Percentiles rank a stretch among this genome's conserved stretches.
Evolutionary conservation across 805 yeast genomes (phyloP).

Genomic region (Metschnikowia matae): DNA sequence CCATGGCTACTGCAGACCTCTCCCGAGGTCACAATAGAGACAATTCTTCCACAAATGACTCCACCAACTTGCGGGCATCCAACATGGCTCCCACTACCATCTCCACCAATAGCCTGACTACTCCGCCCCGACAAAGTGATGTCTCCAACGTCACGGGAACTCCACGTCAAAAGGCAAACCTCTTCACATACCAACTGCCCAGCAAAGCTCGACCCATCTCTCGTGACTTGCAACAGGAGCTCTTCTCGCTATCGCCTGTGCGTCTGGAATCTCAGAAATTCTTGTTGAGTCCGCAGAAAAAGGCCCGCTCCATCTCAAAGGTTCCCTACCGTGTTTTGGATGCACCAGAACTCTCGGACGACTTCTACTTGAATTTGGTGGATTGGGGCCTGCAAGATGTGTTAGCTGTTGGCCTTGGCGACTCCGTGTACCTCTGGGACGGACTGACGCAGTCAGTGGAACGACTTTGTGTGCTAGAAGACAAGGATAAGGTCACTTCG

Average conservation of each 20-base stretch:
- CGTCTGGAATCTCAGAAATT: conserved; percentile 81
- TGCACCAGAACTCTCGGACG: conserved; percentile 94
- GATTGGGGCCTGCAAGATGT: conserved; percentile 94
- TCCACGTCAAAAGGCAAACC: conserved; percentile 49
- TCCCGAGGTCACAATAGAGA: conserved; percentile 11
- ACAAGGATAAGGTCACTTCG: conserved; percentile 71
- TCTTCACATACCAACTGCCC: conserved; percentile 75
- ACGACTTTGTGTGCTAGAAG: conserved; percentile 69
- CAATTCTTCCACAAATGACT: conserved; percentile 6
- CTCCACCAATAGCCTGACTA: conserved; percentile 13
- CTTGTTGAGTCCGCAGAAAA: conserved; percentile 76
- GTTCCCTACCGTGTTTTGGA: conserved; percentile 91
- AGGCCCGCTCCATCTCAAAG: conserved; percentile 70
- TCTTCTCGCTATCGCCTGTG: conserved; percentile 81
- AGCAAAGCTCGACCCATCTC: conserved; percentile 59
- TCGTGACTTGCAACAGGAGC: conserved; percentile 63
- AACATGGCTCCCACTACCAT: conserved; percentile 7
- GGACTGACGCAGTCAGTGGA: conserved; percentile 80
- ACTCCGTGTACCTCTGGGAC: conserved; percentile 87
- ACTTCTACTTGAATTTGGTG: conserved; percentile 83
- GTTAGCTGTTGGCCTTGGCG: conserved; percentile 85
- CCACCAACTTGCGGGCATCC: conserved; percentile 6
- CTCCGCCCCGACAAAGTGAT: conserved; percentile 21
- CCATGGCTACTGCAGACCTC: conserved; percentile 42
- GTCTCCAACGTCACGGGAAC: conserved; percentile 23